Conservation (phyloP, 352 stramenopile genomes). For the Pythium myriotylum region DNA sequence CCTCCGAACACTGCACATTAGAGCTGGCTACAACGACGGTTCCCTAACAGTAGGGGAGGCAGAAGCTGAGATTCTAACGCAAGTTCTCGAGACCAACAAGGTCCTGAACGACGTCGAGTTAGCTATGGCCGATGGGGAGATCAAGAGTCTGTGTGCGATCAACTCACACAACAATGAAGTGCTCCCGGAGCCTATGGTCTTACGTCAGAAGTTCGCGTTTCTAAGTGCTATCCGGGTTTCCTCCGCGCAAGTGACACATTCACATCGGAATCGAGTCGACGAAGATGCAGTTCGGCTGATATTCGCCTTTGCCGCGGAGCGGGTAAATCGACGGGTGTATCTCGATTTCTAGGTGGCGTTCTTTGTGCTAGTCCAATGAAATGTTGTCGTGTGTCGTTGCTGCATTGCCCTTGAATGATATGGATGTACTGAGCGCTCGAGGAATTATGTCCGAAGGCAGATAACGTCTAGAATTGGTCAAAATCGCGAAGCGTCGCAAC, state of each 20-base stretch:
- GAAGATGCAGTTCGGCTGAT: constrained; percentile 18
- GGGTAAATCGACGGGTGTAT: constrained; percentile 10
- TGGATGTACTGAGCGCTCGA: too few species aligned
- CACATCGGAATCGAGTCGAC: constrained; percentile 9
- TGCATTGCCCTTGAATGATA: too few species aligned
- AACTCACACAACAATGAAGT: constrained; percentile 13
- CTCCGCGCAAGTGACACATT: neutral
- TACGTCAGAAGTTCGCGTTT: constrained; percentile 17
- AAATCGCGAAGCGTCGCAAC: neutral
- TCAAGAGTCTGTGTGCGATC: constrained; percentile 4
- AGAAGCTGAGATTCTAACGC: neutral
- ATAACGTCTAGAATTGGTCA: too few species aligned
- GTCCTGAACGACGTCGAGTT: constrained; percentile 11
- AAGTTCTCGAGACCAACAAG: constrained; percentile 12
- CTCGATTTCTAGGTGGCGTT: constrained; percentile 18
- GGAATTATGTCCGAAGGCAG: too few species aligned
- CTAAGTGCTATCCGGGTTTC: constrained; percentile 4
- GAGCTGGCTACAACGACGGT: constrained; percentile 11
- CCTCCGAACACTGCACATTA: constrained; percentile 16
- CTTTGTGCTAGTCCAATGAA: too few species aligned
- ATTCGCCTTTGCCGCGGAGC: constrained; percentile 18
- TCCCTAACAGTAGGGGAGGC: neutral
- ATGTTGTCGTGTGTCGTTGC: too few species aligned
- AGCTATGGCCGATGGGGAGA: constrained; percentile 10
- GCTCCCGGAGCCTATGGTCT: constrained; percentile 4